Evolutionary conservation across 2,329 filamentous ascomycete species (phyloP).

Genomic region (Fusarium pseudoanthophilum): DNA sequence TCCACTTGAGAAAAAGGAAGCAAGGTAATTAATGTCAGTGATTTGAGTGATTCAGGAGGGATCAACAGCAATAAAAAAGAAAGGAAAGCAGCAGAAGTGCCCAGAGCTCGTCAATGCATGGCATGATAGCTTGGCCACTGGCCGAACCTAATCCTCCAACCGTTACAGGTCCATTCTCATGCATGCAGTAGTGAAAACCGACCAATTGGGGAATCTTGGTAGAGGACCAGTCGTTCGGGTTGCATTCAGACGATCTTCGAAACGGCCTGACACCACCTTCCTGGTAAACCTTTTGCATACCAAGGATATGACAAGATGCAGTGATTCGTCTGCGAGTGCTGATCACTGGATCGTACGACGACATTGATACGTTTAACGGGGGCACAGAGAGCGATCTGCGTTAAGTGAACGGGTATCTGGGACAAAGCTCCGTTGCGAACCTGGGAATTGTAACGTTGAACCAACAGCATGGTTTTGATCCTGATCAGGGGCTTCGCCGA

Average conservation of each 20-base stretch:
- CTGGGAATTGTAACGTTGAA: background rate
- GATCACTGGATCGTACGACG: background rate
- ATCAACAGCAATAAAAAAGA: background rate
- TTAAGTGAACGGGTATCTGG: background rate
- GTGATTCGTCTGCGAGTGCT: background rate
- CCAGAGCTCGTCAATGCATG: background rate
- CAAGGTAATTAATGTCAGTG: background rate
- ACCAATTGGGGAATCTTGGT: background rate
- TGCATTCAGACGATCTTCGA: background rate
- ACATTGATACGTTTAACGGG: background rate
- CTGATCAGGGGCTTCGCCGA: background rate
- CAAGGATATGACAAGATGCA: background rate
- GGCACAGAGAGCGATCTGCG: background rate
- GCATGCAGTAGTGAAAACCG: accelerated
- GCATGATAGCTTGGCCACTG: background rate
- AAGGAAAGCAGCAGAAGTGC: background rate
- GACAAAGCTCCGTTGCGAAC: background rate
- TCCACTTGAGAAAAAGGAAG: background rate
- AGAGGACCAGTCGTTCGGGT: background rate
- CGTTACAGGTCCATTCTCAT: background rate
- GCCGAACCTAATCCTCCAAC: background rate
- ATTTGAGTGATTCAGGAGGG: background rate
- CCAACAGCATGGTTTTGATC: background rate
- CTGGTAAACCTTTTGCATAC: background rate
- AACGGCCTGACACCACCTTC: background rate